A percentile compares a stretch with the other conserved stretches of the same genome.
phyloP scores from a whole-genome alignment of 768 basidiomycete genomes.

The Cyathus striatus region DNA sequence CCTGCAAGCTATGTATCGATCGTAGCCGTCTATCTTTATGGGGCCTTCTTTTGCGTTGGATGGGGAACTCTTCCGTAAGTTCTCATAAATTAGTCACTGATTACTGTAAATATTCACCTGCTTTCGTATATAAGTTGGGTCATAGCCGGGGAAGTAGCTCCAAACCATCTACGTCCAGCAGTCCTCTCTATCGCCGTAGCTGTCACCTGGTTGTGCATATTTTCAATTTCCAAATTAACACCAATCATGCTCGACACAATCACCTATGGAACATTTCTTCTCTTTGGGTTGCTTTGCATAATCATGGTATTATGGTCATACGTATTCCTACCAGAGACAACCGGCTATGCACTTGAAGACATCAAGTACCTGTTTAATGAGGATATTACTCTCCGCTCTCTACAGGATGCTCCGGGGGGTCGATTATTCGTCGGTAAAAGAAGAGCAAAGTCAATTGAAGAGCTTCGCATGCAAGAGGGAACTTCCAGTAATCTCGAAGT shows the following conservation, averaged over 20 bases:
- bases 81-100: too few relatives aligned
- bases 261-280: slow-evolving; percentile 33
- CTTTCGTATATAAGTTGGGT: slow-evolving; percentile 30
- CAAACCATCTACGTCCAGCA: slow-evolving; percentile 36
- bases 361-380: slow-evolving; percentile 38
- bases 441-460: slow-evolving; percentile 18
- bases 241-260: slow-evolving; percentile 26
- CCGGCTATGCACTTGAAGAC: slow-evolving; percentile 39
- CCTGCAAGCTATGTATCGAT: slow-evolving; percentile 39
- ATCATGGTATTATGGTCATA: slow-evolving; percentile 38
- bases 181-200: slow-evolving; percentile 30
- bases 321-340: slow-evolving; percentile 42
- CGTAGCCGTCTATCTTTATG: slow-evolving; percentile 41
- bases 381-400: slow-evolving; percentile 25
- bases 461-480: too few relatives aligned
- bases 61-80: slow-evolving; percentile 33
- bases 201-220: slow-evolving; percentile 41
- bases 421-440: slow-evolving; percentile 23
- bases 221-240: slow-evolving; percentile 40
- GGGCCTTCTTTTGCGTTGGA: slow-evolving; percentile 38
- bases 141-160: slow-evolving; percentile 37
- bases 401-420: slow-evolving; percentile 38
- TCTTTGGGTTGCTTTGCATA: slow-evolving; percentile 36
- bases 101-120: background rate
- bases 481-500: too few relatives aligned